These are phyloP conservation scores for Leccinum longicurvipes DNA, from an alignment of 768 basidiomycete species.

Conservation along the genomic window DNA sequence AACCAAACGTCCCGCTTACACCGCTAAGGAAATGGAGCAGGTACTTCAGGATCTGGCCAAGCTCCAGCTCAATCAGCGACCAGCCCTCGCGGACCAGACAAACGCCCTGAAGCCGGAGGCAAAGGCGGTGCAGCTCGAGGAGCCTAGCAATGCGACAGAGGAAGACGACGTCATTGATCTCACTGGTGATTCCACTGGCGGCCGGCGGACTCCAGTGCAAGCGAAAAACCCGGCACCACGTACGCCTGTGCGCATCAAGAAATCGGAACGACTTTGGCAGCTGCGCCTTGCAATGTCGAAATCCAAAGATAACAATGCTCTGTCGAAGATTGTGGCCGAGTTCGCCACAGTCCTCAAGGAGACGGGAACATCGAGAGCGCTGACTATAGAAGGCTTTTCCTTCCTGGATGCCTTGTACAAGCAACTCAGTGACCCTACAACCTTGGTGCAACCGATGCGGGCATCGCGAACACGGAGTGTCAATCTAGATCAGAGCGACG, in stretches of 20 bases:
- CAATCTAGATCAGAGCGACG: conserved; percentile 37
- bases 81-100: conserved; percentile 49
- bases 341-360: conserved; percentile 59
- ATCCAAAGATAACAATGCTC: conserved; percentile 52
- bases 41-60: conserved; percentile 59
- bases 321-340: conserved; percentile 53
- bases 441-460: conserved; percentile 53
- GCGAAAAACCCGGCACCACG: conserved; percentile 25
- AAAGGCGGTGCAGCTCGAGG: conserved; percentile 32
- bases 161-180: conserved; percentile 44
- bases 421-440: conserved; percentile 67
- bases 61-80: conserved; percentile 52
- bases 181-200: conserved; percentile 35
- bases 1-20: conserved; percentile 21
- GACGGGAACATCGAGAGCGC: conserved; percentile 59
- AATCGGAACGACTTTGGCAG: conserved; percentile 48
- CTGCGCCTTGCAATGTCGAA: conserved; percentile 42
- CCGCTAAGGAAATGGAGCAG: conserved; percentile 47
- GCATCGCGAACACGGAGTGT: conserved; percentile 39
- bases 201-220: conserved; percentile 23
- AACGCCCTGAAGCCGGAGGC: conserved; percentile 35
- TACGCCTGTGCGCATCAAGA: conserved; percentile 32
- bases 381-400: conserved; percentile 67
- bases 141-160: conserved; percentile 23
- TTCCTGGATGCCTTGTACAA: conserved; percentile 70